phyloP scores from a whole-genome alignment of 1,284 basidiomycete species.

The Pseudozyma sp. region DNA sequence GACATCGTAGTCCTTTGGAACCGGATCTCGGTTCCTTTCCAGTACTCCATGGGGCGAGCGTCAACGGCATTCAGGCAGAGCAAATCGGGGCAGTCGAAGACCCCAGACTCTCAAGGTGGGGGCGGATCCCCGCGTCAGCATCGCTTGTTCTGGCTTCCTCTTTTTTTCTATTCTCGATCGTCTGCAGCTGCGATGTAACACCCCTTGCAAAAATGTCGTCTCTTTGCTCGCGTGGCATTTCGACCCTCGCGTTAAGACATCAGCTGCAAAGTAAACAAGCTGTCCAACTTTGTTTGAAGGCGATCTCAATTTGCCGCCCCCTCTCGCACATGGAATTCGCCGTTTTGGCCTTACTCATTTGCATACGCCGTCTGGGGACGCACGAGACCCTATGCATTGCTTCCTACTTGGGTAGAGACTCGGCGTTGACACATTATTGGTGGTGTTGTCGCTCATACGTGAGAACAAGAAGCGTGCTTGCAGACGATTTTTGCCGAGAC shows the following conservation, averaged over 20 bases:
- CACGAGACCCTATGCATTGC: too few species aligned
- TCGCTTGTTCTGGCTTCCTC: not conserved
- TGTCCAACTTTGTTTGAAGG: constrained; percentile 2
- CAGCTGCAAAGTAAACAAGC: constrained; percentile 7
- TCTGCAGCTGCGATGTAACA: constrained; percentile 1
- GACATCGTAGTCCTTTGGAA: too few species aligned
- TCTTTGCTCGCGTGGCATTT: not conserved
- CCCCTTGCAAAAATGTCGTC: not conserved
- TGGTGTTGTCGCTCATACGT: too few species aligned
- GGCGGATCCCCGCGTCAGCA: not conserved
- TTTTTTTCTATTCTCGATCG: not conserved
- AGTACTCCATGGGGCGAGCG: too few species aligned
- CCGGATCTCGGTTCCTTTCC: too few species aligned
- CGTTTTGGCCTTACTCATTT: too few species aligned
- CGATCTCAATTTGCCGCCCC: too few species aligned
- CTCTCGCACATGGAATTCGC: not conserved
- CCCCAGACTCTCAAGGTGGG: not conserved
- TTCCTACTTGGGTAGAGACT: too few species aligned
- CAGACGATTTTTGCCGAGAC: not conserved
- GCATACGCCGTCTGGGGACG: too few species aligned
- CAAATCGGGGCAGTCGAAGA: not conserved
- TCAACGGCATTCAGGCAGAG: too few species aligned
- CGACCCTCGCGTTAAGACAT: not conserved
- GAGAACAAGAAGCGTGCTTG: not conserved
- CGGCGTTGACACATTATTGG: too few species aligned